Base-by-base conservation (phyloP, 768 basidiomycete genomes). In the Terana coerulea region DNA sequence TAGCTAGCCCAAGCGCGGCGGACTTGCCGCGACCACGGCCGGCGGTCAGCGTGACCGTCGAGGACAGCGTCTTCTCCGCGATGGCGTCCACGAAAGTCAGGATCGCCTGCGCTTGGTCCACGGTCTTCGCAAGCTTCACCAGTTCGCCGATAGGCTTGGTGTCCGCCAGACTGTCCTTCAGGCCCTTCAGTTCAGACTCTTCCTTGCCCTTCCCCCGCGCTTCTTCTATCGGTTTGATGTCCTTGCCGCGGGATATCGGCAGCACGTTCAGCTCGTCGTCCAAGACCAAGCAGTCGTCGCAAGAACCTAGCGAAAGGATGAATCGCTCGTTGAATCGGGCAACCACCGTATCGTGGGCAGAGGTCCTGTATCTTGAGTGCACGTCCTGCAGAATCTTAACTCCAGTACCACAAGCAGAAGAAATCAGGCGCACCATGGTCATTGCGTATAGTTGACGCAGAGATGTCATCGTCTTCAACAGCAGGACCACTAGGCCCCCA, bases 281-380 rank as follows among this genome's bases (percentile, higher is more conserved):
- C 44, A 99, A 79, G 22, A 98, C 84, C 1, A 99, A 76, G 61
- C 95, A 98, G 64, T 95, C 91, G 7, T 85, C 76, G 63, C 92
- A 98, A 15, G 91, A 88, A 21, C 93, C 93, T 17, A 99, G 83
- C 17, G 97, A 99, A 15, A 99, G 80, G 61, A 99, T 98, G 70
- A 99, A 99, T 10, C 97, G 88, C 66, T 99, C 97, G 69, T 99
- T 99, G 75, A 99, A 99, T 24, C 97, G 83, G 0, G 97, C 91
- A n/a, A 85, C 75, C 26, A 95, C 88, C 5, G 86, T 77, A 62
- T 91, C 89, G 61, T 95, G 91, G 1, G 91, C 85, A 11, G 91
- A 86, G 0, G 97, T 98, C 24, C 95, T 78, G 66, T 98, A 99
- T 29, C 97, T 83, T 1, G 90, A 75, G 68, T 99, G 97, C 5